Evolutionary conservation across 1,284 basidiomycete species (phyloP).

Genomic region (Cutaneotrichosporon sp.): DNA sequence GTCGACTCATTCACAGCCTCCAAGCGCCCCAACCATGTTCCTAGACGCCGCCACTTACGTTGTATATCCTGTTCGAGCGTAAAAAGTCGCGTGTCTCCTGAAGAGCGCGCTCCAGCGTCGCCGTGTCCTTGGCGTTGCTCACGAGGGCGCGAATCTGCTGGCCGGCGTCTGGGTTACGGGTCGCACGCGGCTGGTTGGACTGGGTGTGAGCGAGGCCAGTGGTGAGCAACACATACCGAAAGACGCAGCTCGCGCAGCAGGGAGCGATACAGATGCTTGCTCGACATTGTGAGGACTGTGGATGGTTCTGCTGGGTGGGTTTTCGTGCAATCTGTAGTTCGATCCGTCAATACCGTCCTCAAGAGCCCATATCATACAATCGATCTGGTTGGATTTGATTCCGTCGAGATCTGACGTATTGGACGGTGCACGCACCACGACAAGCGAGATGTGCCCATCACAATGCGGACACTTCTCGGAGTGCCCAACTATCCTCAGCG

Average conservation of each 20-base stretch:
- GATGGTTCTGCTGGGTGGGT: too few species aligned
- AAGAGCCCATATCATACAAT: too few species aligned
- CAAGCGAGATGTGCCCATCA: too few species aligned
- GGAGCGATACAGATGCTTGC: constrained; percentile 41
- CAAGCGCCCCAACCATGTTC: too few species aligned
- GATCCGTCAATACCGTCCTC: too few species aligned
- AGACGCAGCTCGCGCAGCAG: constrained; percentile 44
- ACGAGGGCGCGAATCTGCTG: constrained; percentile 60
- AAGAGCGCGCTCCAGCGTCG: constrained; percentile 51
- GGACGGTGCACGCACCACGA: too few species aligned
- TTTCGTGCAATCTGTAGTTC: too few species aligned
- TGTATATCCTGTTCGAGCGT: constrained; percentile 59
- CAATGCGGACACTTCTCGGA: too few species aligned
- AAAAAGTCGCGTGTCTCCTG: constrained; percentile 67
- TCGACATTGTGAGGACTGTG: constrained; percentile 6
- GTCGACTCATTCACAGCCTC: too few species aligned
- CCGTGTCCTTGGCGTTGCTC: constrained; percentile 12
- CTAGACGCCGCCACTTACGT: constrained; percentile 46
- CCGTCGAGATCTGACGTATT: too few species aligned
- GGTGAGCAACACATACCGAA: constrained; percentile 31
- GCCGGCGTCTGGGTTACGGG: constrained; percentile 52
- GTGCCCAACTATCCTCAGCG: background rate
- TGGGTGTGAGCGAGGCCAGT: constrained; percentile 1
- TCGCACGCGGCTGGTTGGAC: constrained; percentile 52
- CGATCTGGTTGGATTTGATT: too few species aligned